These are phyloP conservation scores for Coffea canephora DNA, from an alignment of 257 asterid species.

Conservation along the genomic window DNA sequence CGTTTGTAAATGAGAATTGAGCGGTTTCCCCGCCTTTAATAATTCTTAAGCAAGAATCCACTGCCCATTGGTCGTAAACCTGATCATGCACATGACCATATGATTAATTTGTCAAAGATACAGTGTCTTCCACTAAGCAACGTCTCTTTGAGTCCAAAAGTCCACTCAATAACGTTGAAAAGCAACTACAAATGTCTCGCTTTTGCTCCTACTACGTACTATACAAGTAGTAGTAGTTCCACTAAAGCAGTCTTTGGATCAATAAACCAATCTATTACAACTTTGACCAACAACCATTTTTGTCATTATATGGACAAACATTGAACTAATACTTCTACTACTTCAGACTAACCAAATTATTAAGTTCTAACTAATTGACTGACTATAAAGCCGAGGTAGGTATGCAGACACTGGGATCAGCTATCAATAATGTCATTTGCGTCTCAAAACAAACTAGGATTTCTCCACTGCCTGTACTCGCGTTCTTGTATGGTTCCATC, in stretches of 20 bases:
- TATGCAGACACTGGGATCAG: background rate
- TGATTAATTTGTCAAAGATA: constrained; percentile 10
- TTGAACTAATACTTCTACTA: constrained; percentile 6
- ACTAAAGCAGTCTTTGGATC: constrained; percentile 25
- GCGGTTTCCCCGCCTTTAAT: background rate
- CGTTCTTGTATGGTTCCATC: background rate
- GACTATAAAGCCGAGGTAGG: background rate
- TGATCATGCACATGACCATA: background rate
- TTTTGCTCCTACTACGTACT: constrained; percentile 22
- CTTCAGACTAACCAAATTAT: background rate
- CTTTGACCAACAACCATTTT: constrained; percentile 28
- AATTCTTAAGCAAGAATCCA: background rate
- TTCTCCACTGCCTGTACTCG: background rate
- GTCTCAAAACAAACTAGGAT: background rate
- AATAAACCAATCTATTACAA: constrained; percentile 26
- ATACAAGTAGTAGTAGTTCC: constrained; percentile 13
- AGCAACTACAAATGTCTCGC: constrained; percentile 15
- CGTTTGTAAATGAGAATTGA: background rate
- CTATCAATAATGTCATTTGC: background rate
- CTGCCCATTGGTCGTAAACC: background rate
- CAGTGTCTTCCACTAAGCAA: constrained; percentile 20
- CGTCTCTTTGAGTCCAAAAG: constrained; percentile 14
- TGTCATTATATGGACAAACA: constrained; percentile 11
- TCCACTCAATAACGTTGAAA: constrained; percentile 22
- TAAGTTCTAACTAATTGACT: background rate